These are phyloP conservation scores for Leishmania martiniquensis DNA, from an alignment of 208 protist genomes.

Conservation along the genomic window DNA sequence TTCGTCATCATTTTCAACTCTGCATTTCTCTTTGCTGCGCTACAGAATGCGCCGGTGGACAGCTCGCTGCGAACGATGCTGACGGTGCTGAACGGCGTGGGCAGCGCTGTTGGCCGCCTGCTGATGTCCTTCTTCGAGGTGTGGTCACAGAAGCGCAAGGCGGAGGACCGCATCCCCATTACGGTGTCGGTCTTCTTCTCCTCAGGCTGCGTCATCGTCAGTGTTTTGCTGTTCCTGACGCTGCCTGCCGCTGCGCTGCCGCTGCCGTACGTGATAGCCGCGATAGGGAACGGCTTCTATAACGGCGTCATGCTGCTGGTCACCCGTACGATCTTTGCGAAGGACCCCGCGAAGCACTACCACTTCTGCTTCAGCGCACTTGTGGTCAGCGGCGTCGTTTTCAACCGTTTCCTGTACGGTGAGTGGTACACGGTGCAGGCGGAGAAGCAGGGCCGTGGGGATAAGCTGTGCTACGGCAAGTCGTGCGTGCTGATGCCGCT, in stretches of 20 bases:
- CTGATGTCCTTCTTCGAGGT: conserved; percentile 60
- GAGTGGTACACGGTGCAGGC: conserved; percentile 76
- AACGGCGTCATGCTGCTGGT: conserved; percentile 48
- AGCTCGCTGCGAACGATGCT: conserved; percentile 48
- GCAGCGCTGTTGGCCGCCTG: conserved; percentile 66
- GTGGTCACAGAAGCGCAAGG: conserved; percentile 48
- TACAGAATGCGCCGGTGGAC: conserved; percentile 37
- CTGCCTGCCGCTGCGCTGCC: conserved; percentile 42
- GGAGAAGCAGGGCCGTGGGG: conserved; percentile 35
- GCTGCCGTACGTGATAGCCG: conserved; percentile 54
- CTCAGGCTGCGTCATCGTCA: conserved; percentile 38
- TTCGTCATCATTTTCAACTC: conserved; percentile 66
- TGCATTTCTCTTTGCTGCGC: conserved; percentile 48
- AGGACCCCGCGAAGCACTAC: conserved; percentile 76
- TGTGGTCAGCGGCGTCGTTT: conserved; percentile 40
- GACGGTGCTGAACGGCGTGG: conserved; percentile 66
- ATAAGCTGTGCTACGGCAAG: conserved; percentile 43
- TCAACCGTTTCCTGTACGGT: conserved; percentile 71
- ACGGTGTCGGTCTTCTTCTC: conserved; percentile 51
- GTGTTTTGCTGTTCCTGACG: conserved; percentile 45
- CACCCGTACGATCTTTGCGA: conserved; percentile 68
- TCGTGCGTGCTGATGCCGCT: conserved; percentile 52
- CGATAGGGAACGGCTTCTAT: conserved; percentile 60
- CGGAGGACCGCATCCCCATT: conserved; percentile 68
- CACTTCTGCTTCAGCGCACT: conserved; percentile 53